phyloP scores from a whole-genome alignment of 2,329 filamentous ascomycete genomes.

The Corniculantispora saksenae region DNA sequence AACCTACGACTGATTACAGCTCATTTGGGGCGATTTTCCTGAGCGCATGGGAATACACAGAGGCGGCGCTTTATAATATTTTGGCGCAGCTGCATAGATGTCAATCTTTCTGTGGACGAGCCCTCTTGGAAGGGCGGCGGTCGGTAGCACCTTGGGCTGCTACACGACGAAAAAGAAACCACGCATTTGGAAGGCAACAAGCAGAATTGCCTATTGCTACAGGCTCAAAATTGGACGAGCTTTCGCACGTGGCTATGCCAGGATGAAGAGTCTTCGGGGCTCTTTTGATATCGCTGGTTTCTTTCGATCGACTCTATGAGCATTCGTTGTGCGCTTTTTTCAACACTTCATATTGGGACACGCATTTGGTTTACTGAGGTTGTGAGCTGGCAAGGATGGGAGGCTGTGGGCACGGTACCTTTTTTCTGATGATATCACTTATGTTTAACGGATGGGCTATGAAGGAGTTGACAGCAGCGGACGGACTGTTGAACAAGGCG shows the following conservation, averaged over 20 bases:
- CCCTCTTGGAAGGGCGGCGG: conserved; percentile 4
- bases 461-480: conserved; percentile 29
- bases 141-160: conserved; percentile 20
- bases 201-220: conserved; percentile 16
- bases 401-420: conserved; percentile 36
- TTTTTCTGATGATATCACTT: conserved; percentile 36
- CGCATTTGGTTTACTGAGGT: conserved; percentile 31
- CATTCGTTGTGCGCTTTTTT: conserved; percentile 11
- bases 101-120: conserved; percentile 9
- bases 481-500: conserved; percentile 22
- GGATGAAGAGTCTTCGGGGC: background rate
- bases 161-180: conserved; percentile 13
- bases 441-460: conserved; percentile 35
- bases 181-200: conserved; percentile 13
- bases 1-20: conserved; percentile 27
- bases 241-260: conserved; percentile 17
- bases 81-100: conserved; percentile 14
- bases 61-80: conserved; percentile 11
- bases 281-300: conserved; percentile 8
- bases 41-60: conserved; percentile 8
- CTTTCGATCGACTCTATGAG: conserved; percentile 8
- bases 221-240: conserved; percentile 10
- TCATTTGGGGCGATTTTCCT: conserved; percentile 4
- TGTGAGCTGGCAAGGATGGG: conserved; percentile 25
- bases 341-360: conserved; percentile 10